These are phyloP conservation scores for Plasmodium ovale DNA, from an alignment of 169 alveolate genomes.

Conservation along the genomic window DNA sequence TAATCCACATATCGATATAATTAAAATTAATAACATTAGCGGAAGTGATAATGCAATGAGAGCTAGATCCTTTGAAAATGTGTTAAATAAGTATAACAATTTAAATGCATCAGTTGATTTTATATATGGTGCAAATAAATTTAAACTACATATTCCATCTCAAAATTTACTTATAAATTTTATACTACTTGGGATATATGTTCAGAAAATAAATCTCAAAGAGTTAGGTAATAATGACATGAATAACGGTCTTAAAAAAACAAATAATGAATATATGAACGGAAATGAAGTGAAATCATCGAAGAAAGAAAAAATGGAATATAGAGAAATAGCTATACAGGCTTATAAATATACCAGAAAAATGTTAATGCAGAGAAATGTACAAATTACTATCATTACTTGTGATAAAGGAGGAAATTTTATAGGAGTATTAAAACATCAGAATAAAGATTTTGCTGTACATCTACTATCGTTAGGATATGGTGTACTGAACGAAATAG, in stretches of 20 bases:
- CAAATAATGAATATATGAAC: conserved; percentile 9
- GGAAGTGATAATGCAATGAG: conserved; percentile 69
- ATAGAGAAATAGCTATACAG: conserved; percentile 51
- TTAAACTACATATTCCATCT: conserved; percentile 56
- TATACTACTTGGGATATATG: conserved; percentile 54
- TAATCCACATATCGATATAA: conserved; percentile 59
- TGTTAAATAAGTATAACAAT: conserved; percentile 63
- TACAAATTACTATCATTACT: conserved; percentile 52
- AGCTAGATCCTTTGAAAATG: conserved; percentile 73
- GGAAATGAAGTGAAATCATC: conserved; percentile 17
- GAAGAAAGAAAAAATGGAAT: conserved; percentile 50
- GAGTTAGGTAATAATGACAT: conserved; percentile 8
- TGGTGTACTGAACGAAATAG: conserved; percentile 61
- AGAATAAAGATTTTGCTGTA: conserved; percentile 37
- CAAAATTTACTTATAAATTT: conserved; percentile 67
- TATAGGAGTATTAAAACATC: conserved; percentile 54
- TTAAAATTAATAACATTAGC: conserved; percentile 66
- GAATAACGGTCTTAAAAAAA: conserved; percentile 3
- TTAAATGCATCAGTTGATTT: conserved; percentile 68
- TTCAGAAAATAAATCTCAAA: conserved; percentile 63
- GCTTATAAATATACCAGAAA: conserved; percentile 71
- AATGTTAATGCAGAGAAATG: conserved; percentile 64
- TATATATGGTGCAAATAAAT: conserved; percentile 73
- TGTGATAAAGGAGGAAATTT: conserved; percentile 76
- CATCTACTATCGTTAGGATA: conserved; percentile 56